Evolutionary conservation across 2,329 filamentous ascomycete genomes (phyloP).

Genomic region (Acarospora socialis): DNA sequence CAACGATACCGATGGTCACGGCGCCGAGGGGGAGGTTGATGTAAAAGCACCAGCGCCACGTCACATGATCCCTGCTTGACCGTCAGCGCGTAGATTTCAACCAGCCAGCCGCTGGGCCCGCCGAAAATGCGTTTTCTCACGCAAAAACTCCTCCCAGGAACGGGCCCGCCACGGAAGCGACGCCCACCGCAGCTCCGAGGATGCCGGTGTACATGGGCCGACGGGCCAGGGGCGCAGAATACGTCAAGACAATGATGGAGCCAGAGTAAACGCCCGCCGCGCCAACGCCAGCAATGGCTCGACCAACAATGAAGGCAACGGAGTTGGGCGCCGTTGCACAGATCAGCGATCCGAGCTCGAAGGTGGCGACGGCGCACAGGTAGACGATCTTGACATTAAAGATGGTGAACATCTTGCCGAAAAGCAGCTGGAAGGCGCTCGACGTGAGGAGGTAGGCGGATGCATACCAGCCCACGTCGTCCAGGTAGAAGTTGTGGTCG

Average conservation of each 20-base stretch:
- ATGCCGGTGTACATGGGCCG: constrained; percentile 14
- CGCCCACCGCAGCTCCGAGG: constrained; percentile 17
- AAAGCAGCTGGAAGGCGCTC: constrained; percentile 7
- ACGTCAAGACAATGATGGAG: not conserved
- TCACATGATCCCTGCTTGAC: constrained; percentile 18
- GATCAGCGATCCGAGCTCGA: constrained; percentile 3
- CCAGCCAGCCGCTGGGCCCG: too few species aligned
- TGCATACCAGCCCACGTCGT: constrained; percentile 11
- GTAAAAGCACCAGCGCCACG: constrained; percentile 25
- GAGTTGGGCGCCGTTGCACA: constrained; percentile 6
- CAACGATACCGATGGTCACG: constrained; percentile 16
- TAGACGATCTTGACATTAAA: constrained; percentile 40
- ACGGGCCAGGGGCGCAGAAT: not conserved
- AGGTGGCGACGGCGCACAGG: constrained; percentile 31
- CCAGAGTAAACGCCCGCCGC: constrained; percentile 3
- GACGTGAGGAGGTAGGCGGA: constrained; percentile 9
- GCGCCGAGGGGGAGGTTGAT: constrained; percentile 23
- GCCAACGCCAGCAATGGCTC: constrained; percentile 6
- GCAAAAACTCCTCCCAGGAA: constrained; percentile 20
- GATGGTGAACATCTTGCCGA: constrained; percentile 20
- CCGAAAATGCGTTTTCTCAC: too few species aligned
- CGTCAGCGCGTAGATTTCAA: too few species aligned
- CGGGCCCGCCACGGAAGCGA: constrained; percentile 19
- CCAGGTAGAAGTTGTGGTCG: constrained; percentile 15
- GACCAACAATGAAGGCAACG: constrained; percentile 3